Base-by-base conservation (phyloP, 345 rosid genomes). In the Pseudoturritis turrita region DNA sequence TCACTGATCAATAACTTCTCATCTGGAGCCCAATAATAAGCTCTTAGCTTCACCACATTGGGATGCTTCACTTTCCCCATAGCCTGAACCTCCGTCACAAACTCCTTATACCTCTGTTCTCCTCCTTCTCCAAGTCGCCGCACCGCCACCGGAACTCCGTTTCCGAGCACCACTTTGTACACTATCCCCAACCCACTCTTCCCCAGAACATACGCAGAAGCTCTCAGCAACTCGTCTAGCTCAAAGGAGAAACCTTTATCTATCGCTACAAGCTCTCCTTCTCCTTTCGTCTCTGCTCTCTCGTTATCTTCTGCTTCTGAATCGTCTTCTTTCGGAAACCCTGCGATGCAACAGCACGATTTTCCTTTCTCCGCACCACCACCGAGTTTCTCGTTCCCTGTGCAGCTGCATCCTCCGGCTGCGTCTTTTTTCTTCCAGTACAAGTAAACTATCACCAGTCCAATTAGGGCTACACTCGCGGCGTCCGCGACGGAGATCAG, bases 11-110 rank as follows among this genome's bases (percentile, higher is more conserved):
- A 85, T 14, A 95, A 96, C 81, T 95, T 95, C 79, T 95, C 99
- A 66, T 95, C 98, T 8, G 96, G 81, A 44, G 99, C 98, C 99
- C 99, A 95, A 68, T 95, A 95, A 70, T 95, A 95, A 67, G 99
- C 99, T 73, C 99, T 84, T 43, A 95, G 63, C 73, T 80, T 87
- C 68, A 95, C 99, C 4, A 95, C 82, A 78, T 92, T 95, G 4
- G 99, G 99, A 82, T 95, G 99, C 65, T 92, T 95, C 41, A 92
- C 92, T 45, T 83, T 85, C 58, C 97, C 96, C 58, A 95, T 90
- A 0, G 99, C 92, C 74, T 86, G 96, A 14, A 90, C 94, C 81
- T 95, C 99, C 4, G 89, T 73, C 22, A 80, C 88, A 53, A 95
- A 95, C 87, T 95, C 99, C 77, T 82, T 90, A 43, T 92, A 84